Evolutionary conservation across 352 stramenopile species (phyloP).

Genomic region (Pythium angustatum): DNA sequence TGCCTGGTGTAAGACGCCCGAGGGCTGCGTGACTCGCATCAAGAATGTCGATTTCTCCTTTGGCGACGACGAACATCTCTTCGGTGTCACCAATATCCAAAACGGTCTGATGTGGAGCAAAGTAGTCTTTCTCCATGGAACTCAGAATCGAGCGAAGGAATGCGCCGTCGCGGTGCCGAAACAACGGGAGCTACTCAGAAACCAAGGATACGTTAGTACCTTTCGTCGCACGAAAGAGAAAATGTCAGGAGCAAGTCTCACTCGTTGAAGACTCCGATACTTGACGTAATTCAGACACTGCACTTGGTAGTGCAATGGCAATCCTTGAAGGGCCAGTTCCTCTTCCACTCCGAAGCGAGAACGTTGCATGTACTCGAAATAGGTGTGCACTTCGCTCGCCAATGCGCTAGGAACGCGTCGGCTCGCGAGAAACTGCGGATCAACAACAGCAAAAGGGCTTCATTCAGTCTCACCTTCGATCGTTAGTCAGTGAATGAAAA

Average conservation of each 20-base stretch:
- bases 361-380: slow-evolving; percentile 78
- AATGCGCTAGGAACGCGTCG: slow-evolving; percentile 41
- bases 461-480: background rate
- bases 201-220: background rate
- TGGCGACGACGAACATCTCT: slow-evolving; percentile 34
- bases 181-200: slow-evolving; percentile 25
- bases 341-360: slow-evolving; percentile 47
- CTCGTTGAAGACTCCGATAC: slow-evolving; percentile 30
- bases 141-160: slow-evolving; percentile 30
- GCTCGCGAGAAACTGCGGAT: slow-evolving; percentile 43
- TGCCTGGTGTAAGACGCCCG: slow-evolving; percentile 26
- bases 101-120: slow-evolving; percentile 24
- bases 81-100: slow-evolving; percentile 24
- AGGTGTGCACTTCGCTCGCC: slow-evolving; percentile 39
- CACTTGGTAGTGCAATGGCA: slow-evolving; percentile 29
- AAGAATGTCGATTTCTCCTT: slow-evolving; percentile 29
- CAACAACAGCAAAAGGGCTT: background rate
- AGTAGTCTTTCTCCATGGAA: slow-evolving; percentile 35
- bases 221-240: background rate
- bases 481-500: background rate
- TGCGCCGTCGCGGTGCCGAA: slow-evolving; percentile 28
- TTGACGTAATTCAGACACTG: slow-evolving; percentile 34
- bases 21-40: slow-evolving; percentile 1
- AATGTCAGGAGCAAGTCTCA: slow-evolving; percentile 12
- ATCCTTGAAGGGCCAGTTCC: slow-evolving; percentile 19